Evolutionary conservation across 441 rosid species (phyloP), one percentile per base, ranked within the genome.

Genomic region (Daphne laureola): DNA sequence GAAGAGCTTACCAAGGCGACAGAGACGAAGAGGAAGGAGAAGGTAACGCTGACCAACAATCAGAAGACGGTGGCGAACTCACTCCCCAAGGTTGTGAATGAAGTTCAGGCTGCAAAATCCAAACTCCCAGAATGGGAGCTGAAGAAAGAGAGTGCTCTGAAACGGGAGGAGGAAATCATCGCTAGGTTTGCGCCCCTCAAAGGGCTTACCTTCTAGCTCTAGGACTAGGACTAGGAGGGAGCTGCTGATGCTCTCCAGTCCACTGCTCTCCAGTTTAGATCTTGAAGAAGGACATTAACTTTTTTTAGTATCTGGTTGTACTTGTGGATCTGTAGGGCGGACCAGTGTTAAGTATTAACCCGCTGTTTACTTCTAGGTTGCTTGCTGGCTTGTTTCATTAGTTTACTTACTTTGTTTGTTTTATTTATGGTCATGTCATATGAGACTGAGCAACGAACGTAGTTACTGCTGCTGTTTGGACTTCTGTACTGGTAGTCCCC

Each of bases 61-160:
- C 89, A 79, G 43, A 76, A 66, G 63, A 58, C 62, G 73, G 80
- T 81, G 64, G 91, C 86, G 1, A 73, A 63, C 52, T 68, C 73
- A 25, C 77, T 83, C 27, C 87, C 79, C 1, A 66, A 61, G 36
- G 77, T 78, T 2, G 86, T 78, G 6, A 66, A 78, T 12, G 84
- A 80, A 57, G 77, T 88, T 65, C 95, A 81, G 50, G 51, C 61
- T 14, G 81, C 85, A 14, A 81, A 83, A 59, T 67, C 79, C 12
- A 75, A 62, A 60, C 68, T 63, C 40, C 73, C 75, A 1, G 84
- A 77, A 41, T 74, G 88, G 87, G 83, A 77, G 62, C 62, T 72
- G 36, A 86, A 69, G 63, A 80, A 75, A 62, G 70, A 67, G 8
- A 76, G 75, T 53, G 81, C 94, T 1, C 67, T 55, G 4, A 78